Evolutionary conservation across 106 monocot species (phyloP).

Genomic region (Ottelia alismoides): DNA sequence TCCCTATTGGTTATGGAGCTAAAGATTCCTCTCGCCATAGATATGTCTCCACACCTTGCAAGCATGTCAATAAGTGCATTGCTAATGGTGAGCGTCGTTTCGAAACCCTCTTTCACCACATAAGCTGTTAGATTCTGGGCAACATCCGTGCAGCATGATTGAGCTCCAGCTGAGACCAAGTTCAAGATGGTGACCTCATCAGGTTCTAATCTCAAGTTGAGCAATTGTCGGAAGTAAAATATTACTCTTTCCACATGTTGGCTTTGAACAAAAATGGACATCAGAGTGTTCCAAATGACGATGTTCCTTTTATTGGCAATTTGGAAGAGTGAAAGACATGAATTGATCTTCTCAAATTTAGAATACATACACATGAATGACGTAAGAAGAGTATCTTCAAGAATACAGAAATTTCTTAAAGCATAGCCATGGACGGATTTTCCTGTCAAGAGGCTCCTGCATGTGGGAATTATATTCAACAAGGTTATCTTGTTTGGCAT

Average conservation of each 20-base stretch:
- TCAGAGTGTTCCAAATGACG: constrained; percentile 44
- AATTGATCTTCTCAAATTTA: constrained; percentile 28
- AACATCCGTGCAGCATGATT: constrained; percentile 15
- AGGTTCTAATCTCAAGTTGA: constrained; percentile 17
- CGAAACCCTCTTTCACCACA: constrained; percentile 25
- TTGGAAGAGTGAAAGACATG: constrained; percentile 29
- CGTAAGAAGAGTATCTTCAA: constrained; percentile 36
- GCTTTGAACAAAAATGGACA: no score
- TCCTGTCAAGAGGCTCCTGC: constrained; percentile 23
- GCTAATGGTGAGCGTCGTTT: constrained; percentile 10
- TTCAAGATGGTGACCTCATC: constrained; percentile 45
- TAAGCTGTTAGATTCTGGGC: constrained; percentile 20
- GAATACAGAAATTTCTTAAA: constrained; percentile 20
- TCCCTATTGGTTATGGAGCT: constrained; percentile 27
- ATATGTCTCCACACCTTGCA: constrained; percentile 37
- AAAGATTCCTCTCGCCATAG: constrained; percentile 28
- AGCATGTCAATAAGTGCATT: constrained; percentile 50
- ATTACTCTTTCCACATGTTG: no score
- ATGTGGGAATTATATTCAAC: constrained; percentile 41
- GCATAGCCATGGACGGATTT: constrained; percentile 52
- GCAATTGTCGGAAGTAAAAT: no score
- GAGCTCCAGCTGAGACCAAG: constrained; percentile 37
- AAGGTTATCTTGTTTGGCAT: constrained; percentile 39
- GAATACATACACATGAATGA: constrained; percentile 54
- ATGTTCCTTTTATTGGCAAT: constrained; percentile 29